Evolutionary conservation across 176 grass and related monocot genomes (phyloP).

Genomic region (Musa acuminata): DNA sequence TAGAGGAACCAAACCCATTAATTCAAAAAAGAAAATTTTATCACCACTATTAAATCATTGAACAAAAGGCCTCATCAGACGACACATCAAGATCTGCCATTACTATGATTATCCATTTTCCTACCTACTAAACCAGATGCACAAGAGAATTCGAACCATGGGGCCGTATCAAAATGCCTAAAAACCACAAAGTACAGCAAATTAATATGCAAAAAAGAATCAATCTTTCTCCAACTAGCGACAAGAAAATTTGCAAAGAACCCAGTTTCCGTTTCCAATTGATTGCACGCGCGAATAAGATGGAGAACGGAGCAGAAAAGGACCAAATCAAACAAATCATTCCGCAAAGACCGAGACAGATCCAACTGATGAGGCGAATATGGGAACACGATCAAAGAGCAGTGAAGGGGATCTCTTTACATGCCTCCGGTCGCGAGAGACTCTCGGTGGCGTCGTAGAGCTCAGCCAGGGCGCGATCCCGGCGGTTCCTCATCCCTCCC

Average conservation of each 20-base stretch:
- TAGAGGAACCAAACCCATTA: not conserved
- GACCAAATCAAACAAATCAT: not conserved
- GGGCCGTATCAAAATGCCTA: slow-evolving; percentile 2
- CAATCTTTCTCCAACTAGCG: not conserved
- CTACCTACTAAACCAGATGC: slow-evolving; percentile 4
- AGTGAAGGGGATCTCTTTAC: not conserved
- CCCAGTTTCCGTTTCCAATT: not conserved
- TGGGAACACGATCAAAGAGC: not conserved
- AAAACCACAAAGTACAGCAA: slow-evolving; percentile 7
- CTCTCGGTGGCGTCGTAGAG: slow-evolving; percentile 1
- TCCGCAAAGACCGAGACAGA: not conserved
- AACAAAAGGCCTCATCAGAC: not conserved
- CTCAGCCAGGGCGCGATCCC: not conserved
- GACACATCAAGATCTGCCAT: not conserved
- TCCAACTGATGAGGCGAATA: not conserved
- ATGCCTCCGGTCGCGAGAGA: not conserved
- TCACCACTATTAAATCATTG: not conserved
- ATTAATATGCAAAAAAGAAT: slow-evolving; percentile 2
- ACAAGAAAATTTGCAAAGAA: not conserved
- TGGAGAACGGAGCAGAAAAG: not conserved
- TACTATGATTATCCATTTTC: not conserved
- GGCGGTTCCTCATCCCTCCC: not conserved
- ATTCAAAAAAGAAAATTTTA: not conserved
- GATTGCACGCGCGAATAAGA: not conserved
- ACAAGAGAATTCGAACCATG: not conserved